Conservation (phyloP, 2,329 filamentous ascomycete genomes). For the Fusarium brachygibbosum region DNA sequence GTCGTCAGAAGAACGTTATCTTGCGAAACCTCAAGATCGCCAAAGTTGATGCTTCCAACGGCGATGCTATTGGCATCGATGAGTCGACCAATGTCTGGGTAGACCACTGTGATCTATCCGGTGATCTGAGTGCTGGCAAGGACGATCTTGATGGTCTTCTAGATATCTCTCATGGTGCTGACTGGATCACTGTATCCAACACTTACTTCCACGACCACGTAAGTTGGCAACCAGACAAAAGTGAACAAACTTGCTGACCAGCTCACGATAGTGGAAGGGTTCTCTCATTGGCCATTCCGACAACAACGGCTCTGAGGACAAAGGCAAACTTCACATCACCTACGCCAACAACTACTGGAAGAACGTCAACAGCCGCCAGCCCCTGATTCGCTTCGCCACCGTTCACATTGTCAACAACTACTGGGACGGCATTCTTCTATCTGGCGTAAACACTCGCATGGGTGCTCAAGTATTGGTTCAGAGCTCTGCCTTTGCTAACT, state of each 20-base stretch:
- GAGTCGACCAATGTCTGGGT: slow-evolving; percentile 72
- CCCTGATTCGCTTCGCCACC: slow-evolving; percentile 76
- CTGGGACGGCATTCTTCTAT: slow-evolving; percentile 58
- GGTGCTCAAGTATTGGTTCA: slow-evolving; percentile 69
- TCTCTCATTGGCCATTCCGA: slow-evolving; percentile 72
- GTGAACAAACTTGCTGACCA: background rate
- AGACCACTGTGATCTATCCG: slow-evolving; percentile 75
- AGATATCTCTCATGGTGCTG: slow-evolving; percentile 72
- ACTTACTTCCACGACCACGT: slow-evolving; percentile 53
- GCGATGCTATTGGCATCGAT: slow-evolving; percentile 72
- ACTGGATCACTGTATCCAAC: slow-evolving; percentile 67
- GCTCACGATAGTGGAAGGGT: slow-evolving; percentile 62
- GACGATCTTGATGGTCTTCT: slow-evolving; percentile 78
- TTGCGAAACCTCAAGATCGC: slow-evolving; percentile 72
- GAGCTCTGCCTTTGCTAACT: slow-evolving; percentile 64
- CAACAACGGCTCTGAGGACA: slow-evolving; percentile 68
- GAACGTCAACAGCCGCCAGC: slow-evolving; percentile 73
- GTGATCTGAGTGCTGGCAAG: slow-evolving; percentile 71
- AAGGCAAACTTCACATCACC: slow-evolving; percentile 72
- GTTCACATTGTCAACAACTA: slow-evolving; percentile 70
- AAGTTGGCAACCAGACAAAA: background rate
- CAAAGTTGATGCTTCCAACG: slow-evolving; percentile 66
- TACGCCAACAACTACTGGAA: slow-evolving; percentile 75
- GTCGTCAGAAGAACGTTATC: slow-evolving; percentile 69
- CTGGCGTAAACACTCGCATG: slow-evolving; percentile 68